Base-by-base conservation (phyloP, 106 monocot genomes). In the Cymbidium sinense region DNA sequence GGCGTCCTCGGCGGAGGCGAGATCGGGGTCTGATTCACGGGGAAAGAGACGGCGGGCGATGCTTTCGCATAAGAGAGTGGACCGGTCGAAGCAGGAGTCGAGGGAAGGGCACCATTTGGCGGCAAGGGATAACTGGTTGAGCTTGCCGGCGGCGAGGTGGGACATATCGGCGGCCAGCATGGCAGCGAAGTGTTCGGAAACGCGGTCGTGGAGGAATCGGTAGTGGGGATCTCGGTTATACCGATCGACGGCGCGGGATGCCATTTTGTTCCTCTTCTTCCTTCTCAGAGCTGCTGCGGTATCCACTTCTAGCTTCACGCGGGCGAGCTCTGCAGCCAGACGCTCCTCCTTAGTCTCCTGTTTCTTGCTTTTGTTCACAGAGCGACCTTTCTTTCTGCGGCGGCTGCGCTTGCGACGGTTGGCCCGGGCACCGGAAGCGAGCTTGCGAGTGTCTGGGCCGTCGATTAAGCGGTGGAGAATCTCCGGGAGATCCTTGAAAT, bases 91-190 rank as follows among this genome's bases (percentile, higher is more conserved):
- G 75, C 81, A 85, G 19, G 83, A 82, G 43, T 91, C 79, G 15
- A 87, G 84, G 8, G 93, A 86, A 7, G 93, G 93, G 82, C 93
- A 93, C 93, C 93, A 89, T 67, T 93, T 93, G 11, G 89, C 87
- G 10, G 86, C 93, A 43, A 93, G 83, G 23, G 84, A 82, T 55
- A 93, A 69, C 13, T 80, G 50, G 3, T 52, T 15, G 70, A 77
- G 17, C 20, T 80, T 28, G 20, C 84, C 89, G 5, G 79, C 73
- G 12, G 43, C 58, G 75, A 88, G 83, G 21, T 76, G 78, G 43
- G 79, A 73, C 28, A 84, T 33, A 61, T 93, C 92, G 18, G 81
- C 79, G 77, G 65, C 34, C 17, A 93, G 77, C 7, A 84, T 62
- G 5, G 41, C 75, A 0, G 92, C 85, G 74, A 93, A 93, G 70